phyloP scores from a whole-genome alignment of 2,329 filamentous ascomycete genomes.

The Penicillium expansum region DNA sequence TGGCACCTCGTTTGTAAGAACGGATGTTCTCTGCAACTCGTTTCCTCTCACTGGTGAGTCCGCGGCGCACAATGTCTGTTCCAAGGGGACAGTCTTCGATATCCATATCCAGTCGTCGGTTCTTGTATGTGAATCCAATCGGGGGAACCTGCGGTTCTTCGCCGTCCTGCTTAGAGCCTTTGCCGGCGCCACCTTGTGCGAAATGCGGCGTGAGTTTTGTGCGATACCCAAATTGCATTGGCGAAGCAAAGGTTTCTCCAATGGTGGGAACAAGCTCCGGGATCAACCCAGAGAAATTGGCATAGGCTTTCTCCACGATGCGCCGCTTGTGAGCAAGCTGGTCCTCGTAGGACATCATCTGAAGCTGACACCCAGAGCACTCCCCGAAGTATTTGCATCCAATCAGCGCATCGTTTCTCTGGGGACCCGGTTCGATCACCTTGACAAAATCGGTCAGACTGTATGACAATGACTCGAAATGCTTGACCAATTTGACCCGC shows the following conservation, averaged over 20 bases:
- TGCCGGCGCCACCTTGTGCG: constrained; percentile 61
- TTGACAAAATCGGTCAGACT: constrained; percentile 79
- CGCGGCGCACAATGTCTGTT: constrained; percentile 76
- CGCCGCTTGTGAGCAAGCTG: constrained; percentile 81
- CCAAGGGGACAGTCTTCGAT: constrained; percentile 98
- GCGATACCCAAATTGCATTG: constrained; percentile 86
- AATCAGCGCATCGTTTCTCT: constrained; percentile 73
- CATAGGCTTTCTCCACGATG: constrained; percentile 87
- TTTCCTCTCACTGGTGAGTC: constrained; percentile 74
- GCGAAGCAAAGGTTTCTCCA: constrained; percentile 82
- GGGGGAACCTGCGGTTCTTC: constrained; percentile 66
- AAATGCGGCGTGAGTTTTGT: constrained; percentile 98
- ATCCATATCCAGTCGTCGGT: constrained; percentile 74
- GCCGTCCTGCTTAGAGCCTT: constrained; percentile 48
- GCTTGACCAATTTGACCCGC: constrained; percentile 73
- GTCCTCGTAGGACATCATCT: constrained; percentile 87
- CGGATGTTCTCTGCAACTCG: constrained; percentile 68
- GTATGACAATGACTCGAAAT: constrained; percentile 64
- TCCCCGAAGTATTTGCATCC: constrained; percentile 81
- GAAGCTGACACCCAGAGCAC: constrained; percentile 93
- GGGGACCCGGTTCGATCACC: constrained; percentile 67
- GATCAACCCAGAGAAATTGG: constrained; percentile 81
- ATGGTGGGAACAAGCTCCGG: constrained; percentile 72
- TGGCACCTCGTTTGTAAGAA: constrained; percentile 77
- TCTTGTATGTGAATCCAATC: constrained; percentile 89